Evolutionary conservation across 176 grass and related monocot species (phyloP).

Genomic region (Aechmea fasciata): DNA sequence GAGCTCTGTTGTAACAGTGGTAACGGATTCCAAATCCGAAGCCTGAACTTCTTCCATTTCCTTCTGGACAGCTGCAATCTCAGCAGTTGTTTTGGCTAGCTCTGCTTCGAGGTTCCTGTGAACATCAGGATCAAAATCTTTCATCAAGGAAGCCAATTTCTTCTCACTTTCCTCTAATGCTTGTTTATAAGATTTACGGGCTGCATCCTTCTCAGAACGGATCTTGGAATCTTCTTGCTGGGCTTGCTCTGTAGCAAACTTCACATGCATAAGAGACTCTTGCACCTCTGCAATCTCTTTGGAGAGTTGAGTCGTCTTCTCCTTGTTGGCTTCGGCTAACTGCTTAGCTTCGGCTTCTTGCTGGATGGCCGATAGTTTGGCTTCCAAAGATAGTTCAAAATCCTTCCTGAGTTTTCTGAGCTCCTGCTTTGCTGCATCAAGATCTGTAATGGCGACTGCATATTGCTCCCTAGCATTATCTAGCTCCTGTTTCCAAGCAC

Average conservation of each 20-base stretch:
- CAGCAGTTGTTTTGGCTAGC: conserved; percentile 49
- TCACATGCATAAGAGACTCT: conserved; percentile 65
- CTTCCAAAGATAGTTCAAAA: conserved; percentile 77
- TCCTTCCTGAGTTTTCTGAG: conserved; percentile 90
- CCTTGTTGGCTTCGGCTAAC: conserved; percentile 47
- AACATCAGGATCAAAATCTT: conserved; percentile 66
- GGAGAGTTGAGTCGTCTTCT: conserved; percentile 57
- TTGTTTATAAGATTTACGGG: conserved; percentile 56
- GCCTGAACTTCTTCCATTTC: conserved; percentile 57
- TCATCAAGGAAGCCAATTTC: conserved; percentile 54
- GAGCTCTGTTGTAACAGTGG: conserved; percentile 57
- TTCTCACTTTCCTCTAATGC: conserved; percentile 69
- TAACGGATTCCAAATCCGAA: conserved; percentile 58
- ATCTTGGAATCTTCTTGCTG: conserved; percentile 71
- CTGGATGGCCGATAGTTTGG: conserved; percentile 60
- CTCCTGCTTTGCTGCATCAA: conserved; percentile 83
- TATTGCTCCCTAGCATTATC: conserved; percentile 69
- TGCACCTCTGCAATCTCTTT: conserved; percentile 60
- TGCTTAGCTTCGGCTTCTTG: conserved; percentile 71
- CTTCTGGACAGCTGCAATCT: conserved; percentile 65
- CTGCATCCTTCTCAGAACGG: conserved; percentile 56
- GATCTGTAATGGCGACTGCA: conserved; percentile 60
- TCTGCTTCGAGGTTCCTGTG: conserved; percentile 54
- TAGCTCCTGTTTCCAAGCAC: conserved; percentile 64
- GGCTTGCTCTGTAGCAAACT: conserved; percentile 69